Evolutionary conservation across 1,284 basidiomycete species (phyloP), one percentile per base, ranked within the genome.

Genomic region (Singerocomus rubriflavus): DNA sequence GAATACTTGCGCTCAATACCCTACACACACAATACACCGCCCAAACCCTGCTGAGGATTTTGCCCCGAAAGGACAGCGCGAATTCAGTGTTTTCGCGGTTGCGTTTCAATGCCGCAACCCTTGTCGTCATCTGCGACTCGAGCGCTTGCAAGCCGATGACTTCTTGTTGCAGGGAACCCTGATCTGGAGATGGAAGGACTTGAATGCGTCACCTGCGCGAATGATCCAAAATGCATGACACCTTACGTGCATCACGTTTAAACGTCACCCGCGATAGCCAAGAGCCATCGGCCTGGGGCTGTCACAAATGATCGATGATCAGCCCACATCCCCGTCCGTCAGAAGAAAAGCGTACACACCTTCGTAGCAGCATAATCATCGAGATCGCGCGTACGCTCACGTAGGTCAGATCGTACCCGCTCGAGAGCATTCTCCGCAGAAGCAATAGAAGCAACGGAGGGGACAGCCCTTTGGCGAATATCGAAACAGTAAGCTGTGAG

Each of bases 21-120:
- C 88, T 78, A 44, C 83, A 75, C 5, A 81, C 66, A 59, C 87
- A 91, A 63, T 90, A 91, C 4, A 81, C 53, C 5, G 83, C 84
- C 63, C 88, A 87, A 1, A 81, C 17, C 21, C 72, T 68, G 54
- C 74, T 74, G 57, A 77, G 69, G 5, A 82, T 42, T 44, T 69
- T 72, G 1, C 87, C 86, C 47, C 70, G 71, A 43, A 84, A 60
- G 0, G 88, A 88, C 8, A 68, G 61, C 7, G 78, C 67, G 56
- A 79, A 86, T 58, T 72, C 69, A 17, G 74, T 76, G 21, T 73
- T 68, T 30, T 77, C 73, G 25, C 76, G 77, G 4, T 73, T 72
- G 41, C 72, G 72, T 44, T 75, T 75, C 46, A 88, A 68, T 2
- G 67, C 66, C 32, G 78, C 74, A 6, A 88, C 58, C 53, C 82